A percentile compares a stretch with the other conserved stretches of the same genome.
Evolutionary conservation across 352 stramenopile genomes (phyloP).

Genomic region (Phytophthora megakarya): DNA sequence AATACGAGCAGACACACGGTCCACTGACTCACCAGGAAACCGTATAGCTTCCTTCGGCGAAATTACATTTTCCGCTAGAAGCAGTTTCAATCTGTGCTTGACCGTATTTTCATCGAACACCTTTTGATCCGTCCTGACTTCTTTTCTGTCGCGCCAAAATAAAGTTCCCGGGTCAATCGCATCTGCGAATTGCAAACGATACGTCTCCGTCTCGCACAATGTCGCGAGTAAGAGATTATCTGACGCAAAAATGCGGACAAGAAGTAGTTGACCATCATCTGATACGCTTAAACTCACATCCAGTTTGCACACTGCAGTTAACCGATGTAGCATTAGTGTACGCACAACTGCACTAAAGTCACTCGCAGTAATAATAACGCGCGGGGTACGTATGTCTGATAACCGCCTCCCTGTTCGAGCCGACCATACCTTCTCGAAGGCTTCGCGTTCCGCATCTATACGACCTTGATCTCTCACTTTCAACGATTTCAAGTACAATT

Average conservation of each 20-base stretch:
- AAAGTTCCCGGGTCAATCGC: conserved; percentile 52
- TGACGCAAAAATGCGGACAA: conserved; percentile 58
- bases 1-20: conserved; percentile 51
- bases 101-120: conserved; percentile 50
- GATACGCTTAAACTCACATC: conserved; percentile 66
- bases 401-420: conserved; percentile 17
- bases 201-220: conserved; percentile 52
- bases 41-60: conserved; percentile 47
- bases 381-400: conserved; percentile 9
- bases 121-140: conserved; percentile 54
- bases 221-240: conserved; percentile 68
- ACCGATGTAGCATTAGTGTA: conserved; percentile 53
- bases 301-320: conserved; percentile 53
- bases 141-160: conserved; percentile 53
- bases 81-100: conserved; percentile 61
- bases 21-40: conserved; percentile 46
- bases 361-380: conserved; percentile 14
- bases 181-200: conserved; percentile 62
- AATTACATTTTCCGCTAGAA: conserved; percentile 40
- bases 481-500: conserved; percentile 23
- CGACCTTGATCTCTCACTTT: conserved; percentile 9
- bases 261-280: conserved; percentile 45
- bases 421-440: conserved; percentile 46
- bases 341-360: conserved; percentile 69
- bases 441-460: conserved; percentile 12